Evolutionary conservation across 148 eudicot genomes (phyloP).

Genomic region (Drosera capensis): DNA sequence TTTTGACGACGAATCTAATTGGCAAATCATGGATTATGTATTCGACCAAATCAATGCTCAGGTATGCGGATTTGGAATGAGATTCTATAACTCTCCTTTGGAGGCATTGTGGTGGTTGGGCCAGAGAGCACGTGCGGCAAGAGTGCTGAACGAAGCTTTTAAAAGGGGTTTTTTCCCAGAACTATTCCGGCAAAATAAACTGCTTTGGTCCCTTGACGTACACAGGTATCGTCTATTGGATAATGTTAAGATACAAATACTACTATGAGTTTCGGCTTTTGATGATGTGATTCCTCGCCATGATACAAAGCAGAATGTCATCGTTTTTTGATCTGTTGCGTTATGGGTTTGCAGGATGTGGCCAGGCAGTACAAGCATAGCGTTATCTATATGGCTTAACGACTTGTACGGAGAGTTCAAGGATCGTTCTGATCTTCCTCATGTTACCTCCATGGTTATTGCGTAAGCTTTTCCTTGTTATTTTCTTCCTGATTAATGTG

Average conservation of each 20-base stretch:
- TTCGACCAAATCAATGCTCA: conserved; percentile 86
- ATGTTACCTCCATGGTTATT: conserved; percentile 59
- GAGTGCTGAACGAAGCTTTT: conserved; percentile 81
- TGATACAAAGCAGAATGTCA: no score
- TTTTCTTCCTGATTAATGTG: no score
- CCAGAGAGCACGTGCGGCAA: conserved; percentile 80
- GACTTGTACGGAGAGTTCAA: conserved; percentile 37
- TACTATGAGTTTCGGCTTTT: conserved; percentile 3
- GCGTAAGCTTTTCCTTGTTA: conserved; percentile 60
- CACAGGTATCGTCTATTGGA: conserved; percentile 48
- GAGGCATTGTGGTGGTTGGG: conserved; percentile 97
- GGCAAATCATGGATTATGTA: conserved; percentile 95
- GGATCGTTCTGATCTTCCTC: conserved; percentile 66
- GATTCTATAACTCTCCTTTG: conserved; percentile 72
- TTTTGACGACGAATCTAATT: conserved; percentile 67
- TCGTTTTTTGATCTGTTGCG: no score
- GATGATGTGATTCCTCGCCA: no score
- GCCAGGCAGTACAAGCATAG: conserved; percentile 81
- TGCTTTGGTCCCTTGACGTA: conserved; percentile 82
- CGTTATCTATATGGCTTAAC: conserved; percentile 75
- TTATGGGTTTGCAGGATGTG: conserved; percentile 74
- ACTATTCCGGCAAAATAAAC: conserved; percentile 55
- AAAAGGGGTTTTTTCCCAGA: conserved; percentile 88
- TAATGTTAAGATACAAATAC: not conserved
- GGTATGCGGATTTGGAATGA: conserved; percentile 81